A percentile compares a stretch with the other conserved stretches of the same genome.
Evolutionary conservation across 371 early-diverging fungal genomes (phyloP).

Genomic region (Rhizopus sp.): DNA sequence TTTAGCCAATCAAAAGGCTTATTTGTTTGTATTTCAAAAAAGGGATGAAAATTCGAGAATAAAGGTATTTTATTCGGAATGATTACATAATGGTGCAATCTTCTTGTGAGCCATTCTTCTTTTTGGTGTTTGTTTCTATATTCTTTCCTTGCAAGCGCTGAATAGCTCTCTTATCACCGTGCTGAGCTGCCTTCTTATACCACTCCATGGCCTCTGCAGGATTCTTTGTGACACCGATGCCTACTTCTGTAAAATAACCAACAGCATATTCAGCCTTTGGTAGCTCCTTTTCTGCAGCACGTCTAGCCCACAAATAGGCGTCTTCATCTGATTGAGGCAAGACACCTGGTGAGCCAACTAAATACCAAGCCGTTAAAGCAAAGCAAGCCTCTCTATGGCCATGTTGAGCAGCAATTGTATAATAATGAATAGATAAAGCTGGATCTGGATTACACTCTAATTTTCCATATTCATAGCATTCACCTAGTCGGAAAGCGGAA

Average conservation of each 20-base stretch:
- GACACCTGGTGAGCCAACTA: constrained; percentile 80
- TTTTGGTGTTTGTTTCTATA: constrained; percentile 33
- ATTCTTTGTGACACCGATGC: constrained; percentile 74
- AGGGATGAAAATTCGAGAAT: neutral
- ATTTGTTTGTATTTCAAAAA: neutral
- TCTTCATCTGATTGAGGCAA: constrained; percentile 84
- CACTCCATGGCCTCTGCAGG: constrained; percentile 73
- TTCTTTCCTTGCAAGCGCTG: constrained; percentile 58
- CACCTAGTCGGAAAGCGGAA: constrained; percentile 78
- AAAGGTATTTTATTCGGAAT: constrained; percentile 6
- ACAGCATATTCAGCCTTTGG: constrained; percentile 90
- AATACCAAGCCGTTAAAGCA: constrained; percentile 89
- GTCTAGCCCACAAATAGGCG: constrained; percentile 86
- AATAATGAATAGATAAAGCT: constrained; percentile 71
- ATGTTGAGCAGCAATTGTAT: constrained; percentile 82
- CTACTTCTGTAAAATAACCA: constrained; percentile 84
- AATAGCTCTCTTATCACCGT: constrained; percentile 81
- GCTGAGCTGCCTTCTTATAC: constrained; percentile 81
- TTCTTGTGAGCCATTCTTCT: constrained; percentile 46
- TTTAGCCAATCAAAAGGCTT: neutral
- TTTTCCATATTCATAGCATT: constrained; percentile 80
- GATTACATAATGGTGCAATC: constrained; percentile 53
- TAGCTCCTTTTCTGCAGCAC: constrained; percentile 83
- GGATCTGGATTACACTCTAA: constrained; percentile 69
- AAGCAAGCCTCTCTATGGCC: constrained; percentile 91